Conservation (phyloP, 257 asterid genomes). For the Agastache rugosa region DNA sequence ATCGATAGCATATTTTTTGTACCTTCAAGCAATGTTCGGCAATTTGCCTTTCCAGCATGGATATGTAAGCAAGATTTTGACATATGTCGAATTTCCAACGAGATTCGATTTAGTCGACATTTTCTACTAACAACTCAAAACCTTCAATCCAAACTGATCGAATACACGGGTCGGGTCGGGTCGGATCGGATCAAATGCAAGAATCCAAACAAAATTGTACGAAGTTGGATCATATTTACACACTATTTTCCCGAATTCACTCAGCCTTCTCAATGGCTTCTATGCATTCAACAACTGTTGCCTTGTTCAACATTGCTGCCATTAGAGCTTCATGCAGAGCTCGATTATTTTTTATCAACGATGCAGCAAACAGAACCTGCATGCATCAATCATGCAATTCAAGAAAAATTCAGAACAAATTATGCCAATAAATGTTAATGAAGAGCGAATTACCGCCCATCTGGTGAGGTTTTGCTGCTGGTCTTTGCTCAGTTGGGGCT, state of each 20-base stretch:
- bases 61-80: background rate
- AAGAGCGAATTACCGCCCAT: constrained; percentile 81
- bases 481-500: constrained; percentile 80
- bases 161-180: background rate
- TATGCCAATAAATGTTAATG: background rate
- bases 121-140: constrained; percentile 9
- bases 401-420: background rate
- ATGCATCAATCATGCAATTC: background rate
- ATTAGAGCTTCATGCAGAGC: constrained; percentile 76
- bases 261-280: constrained; percentile 84
- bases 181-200: background rate
- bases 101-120: background rate
- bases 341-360: constrained; percentile 71
- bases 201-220: background rate
- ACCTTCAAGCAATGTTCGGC: constrained; percentile 4
- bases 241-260: constrained; percentile 17
- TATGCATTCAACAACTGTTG: constrained; percentile 86
- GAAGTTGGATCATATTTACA: background rate
- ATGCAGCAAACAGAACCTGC: constrained; percentile 86
- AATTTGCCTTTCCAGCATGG: too few relatives aligned
- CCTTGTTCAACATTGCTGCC: constrained; percentile 82
- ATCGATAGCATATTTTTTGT: background rate
- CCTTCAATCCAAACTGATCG: background rate
- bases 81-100: background rate
- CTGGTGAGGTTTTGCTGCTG: constrained; percentile 97